Percentiles rank a stretch among this genome's conserved stretches.
Evolutionary conservation across 805 yeast species (phyloP).

Genomic region (Pichia sporocuriosa): DNA sequence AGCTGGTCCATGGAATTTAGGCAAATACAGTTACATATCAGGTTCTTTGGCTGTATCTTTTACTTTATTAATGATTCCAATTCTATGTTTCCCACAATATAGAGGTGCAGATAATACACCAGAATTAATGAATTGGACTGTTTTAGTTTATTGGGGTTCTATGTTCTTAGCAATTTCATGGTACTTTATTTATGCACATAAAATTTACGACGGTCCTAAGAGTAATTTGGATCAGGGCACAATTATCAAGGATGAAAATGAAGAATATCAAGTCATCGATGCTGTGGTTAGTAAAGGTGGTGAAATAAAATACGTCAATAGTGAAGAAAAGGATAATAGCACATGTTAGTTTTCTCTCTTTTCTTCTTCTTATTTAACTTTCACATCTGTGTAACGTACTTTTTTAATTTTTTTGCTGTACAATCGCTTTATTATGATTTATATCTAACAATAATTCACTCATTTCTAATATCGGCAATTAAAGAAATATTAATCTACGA

Average conservation of each 20-base stretch:
- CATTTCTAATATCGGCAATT: too few relatives aligned
- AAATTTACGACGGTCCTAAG: slow-evolving; percentile 57
- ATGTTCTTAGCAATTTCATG: slow-evolving; percentile 45
- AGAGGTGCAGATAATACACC: slow-evolving; percentile 33
- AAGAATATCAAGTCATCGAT: slow-evolving; percentile 20
- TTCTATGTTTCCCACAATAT: slow-evolving; percentile 51
- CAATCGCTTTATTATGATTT: too few relatives aligned
- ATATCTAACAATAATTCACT: too few relatives aligned
- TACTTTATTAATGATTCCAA: slow-evolving; percentile 50
- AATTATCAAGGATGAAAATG: slow-evolving; percentile 21
- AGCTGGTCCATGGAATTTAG: slow-evolving; percentile 66
- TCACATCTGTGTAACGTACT: too few relatives aligned
- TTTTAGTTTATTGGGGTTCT: slow-evolving; percentile 54
- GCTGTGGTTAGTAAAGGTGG: slow-evolving; percentile 17
- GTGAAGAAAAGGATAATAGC: slow-evolving; percentile 5
- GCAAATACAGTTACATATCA: slow-evolving; percentile 41
- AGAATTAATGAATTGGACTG: slow-evolving; percentile 58
- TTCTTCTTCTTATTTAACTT: background rate
- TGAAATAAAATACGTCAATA: slow-evolving; percentile 8
- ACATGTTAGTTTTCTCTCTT: slow-evolving; percentile 1
- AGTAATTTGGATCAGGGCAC: slow-evolving; percentile 38
- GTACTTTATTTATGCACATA: slow-evolving; percentile 48
- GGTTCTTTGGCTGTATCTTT: slow-evolving; percentile 45
- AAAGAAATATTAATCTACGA: too few relatives aligned
- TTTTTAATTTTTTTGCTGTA: too few relatives aligned